Conservation (phyloP, 257 asterid species). For the Euphrasia confusa region DNA sequence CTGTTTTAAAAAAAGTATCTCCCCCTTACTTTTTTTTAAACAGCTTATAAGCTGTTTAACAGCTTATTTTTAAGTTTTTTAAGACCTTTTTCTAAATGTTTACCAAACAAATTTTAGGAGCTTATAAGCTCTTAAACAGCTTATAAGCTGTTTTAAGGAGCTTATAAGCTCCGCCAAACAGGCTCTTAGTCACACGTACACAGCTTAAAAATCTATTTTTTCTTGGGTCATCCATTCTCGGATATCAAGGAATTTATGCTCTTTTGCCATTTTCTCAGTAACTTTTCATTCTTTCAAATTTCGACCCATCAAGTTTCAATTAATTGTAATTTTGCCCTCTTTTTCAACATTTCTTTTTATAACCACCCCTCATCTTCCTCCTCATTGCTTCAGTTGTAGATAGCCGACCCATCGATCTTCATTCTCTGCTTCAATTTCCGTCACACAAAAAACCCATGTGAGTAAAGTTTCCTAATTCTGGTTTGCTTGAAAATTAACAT, state of each 20-base stretch:
- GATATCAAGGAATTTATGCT: conserved; percentile 46
- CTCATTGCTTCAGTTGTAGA: conserved; percentile 28
- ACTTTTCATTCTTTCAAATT: conserved; percentile 4
- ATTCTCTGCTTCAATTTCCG: conserved; percentile 22
- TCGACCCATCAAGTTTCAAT: conserved; percentile 28
- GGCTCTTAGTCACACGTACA: conserved; percentile 23
- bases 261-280: conserved; percentile 14
- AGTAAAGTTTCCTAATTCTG: conserved; percentile 31
- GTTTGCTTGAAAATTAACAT: conserved; percentile 21
- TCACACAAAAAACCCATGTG: conserved; percentile 41
- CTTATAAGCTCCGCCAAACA: too few relatives aligned
- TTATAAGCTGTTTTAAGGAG: too few relatives aligned
- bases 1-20: too few relatives aligned
- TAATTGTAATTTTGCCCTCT: conserved; percentile 27
- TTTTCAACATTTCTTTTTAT: conserved; percentile 25
- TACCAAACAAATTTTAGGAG: too few relatives aligned
- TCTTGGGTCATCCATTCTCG: conserved; percentile 28
- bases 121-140: too few relatives aligned
- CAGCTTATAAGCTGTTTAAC: too few relatives aligned
- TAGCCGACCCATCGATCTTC: conserved; percentile 28
- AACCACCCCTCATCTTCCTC: conserved; percentile 26
- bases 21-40: too few relatives aligned
- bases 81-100: too few relatives aligned
- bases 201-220: conserved; percentile 36
- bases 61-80: too few relatives aligned